Percentiles rank a stretch among this genome's conserved stretches.
These are phyloP conservation scores for Calcarisporium arbuscula DNA, from an alignment of 2,329 filamentous ascomycete species.

Conservation along the genomic window DNA sequence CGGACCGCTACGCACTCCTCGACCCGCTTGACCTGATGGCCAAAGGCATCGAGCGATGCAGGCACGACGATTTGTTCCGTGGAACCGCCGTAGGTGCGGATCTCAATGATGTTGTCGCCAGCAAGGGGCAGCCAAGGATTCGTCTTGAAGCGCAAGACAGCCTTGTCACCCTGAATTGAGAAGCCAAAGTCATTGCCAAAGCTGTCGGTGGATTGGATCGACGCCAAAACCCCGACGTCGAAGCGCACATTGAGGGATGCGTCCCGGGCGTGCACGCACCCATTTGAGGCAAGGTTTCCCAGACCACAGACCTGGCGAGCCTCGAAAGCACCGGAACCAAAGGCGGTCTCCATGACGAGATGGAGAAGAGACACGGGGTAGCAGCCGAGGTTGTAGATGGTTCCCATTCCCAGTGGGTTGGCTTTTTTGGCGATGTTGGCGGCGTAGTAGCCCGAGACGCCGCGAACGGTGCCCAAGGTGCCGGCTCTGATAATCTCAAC, in stretches of 20 bases:
- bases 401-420: conserved; percentile 21
- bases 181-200: conserved; percentile 20
- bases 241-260: conserved; percentile 17
- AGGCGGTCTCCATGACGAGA: conserved; percentile 17
- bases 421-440: conserved; percentile 20
- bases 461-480: conserved; percentile 14
- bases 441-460: conserved; percentile 19
- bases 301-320: conserved; percentile 13
- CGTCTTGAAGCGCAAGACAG: conserved; percentile 16
- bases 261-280: conserved; percentile 15
- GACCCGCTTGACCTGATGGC: conserved; percentile 16
- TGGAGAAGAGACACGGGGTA: conserved; percentile 21
- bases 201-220: conserved; percentile 19
- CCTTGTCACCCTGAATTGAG: conserved; percentile 17
- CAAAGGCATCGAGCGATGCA: conserved; percentile 17
- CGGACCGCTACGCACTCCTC: conserved; percentile 15
- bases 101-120: conserved; percentile 17
- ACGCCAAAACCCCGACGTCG: conserved; percentile 15
- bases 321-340: conserved; percentile 13
- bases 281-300: conserved; percentile 16
- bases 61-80: conserved; percentile 14
- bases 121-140: conserved; percentile 20
- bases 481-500: conserved; percentile 16
- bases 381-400: conserved; percentile 22
- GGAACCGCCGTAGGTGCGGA: conserved; percentile 15